Base-by-base conservation (phyloP, 805 yeast species). In the Priceomyces melissophilus region DNA sequence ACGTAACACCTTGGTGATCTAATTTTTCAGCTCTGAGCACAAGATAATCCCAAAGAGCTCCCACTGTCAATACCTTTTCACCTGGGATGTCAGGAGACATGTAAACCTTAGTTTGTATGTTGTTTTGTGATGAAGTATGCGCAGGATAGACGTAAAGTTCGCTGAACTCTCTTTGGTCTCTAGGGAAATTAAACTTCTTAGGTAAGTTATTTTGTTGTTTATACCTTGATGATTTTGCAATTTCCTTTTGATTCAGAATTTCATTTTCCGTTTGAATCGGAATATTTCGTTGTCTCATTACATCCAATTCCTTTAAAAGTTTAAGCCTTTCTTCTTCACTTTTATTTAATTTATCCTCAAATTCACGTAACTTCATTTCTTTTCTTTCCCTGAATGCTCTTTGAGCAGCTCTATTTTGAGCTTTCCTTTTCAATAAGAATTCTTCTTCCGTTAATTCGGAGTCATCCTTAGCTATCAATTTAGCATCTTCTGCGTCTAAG, bases 381-480 rank as follows among this genome's bases (percentile, higher is more conserved):
- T 84, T 85, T 37, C 95, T 77, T 60, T 86, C 90, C 45, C 95
- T 69, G 61, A 85, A 87, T 2, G 95, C 95, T 49, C 89, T 70
- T 63, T 87, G 96, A 1, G 95, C 95, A 9, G 90, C 90, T 53
- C 95, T 69, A 56, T 87, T 86, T 57, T 84, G 93, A 2, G 87
- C 88, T 55, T 81, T 84, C 39, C 86, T 74, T 57, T 78, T 80
- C 47, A 73, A 65, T 13, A 71, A 72, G 4, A 77, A 51, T 44
- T 79, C 69, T 14, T 59, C 63, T 41, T 68, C 73, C 9, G 55
- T 57, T 33, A 69, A 52, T 31, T 63, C 63, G 3, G 66, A 50
- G 41, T 67, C 74, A 45, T 68, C 74, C 41, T 46, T 55, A 15
- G 65, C 52, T 30, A 69, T 57, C 28, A 68, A 52, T 30, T 55